Conservation (phyloP, 352 stramenopile genomes). For the Phytopythium vexans region DNA sequence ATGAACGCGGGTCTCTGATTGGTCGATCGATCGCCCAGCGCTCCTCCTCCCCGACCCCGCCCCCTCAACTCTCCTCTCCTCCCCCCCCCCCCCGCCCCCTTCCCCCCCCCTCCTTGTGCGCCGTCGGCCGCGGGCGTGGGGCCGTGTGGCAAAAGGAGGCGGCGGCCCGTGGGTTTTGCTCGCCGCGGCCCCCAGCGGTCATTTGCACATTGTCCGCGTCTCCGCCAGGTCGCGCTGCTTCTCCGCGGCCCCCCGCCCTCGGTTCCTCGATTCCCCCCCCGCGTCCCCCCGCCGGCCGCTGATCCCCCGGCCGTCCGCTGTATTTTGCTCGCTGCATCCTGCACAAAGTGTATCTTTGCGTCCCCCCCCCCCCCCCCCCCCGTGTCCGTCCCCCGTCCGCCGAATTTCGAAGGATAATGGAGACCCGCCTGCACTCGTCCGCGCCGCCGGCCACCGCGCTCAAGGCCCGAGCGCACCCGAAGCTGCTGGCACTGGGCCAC, state of each 20-base stretch:
- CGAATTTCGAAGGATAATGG: no score
- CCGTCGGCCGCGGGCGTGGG: not conserved
- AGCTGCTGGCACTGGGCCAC: constrained; percentile 50
- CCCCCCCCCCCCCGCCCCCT: constrained; percentile 9
- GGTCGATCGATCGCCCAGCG: constrained; percentile 12
- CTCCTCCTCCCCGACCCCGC: constrained; percentile 12
- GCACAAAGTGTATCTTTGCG: constrained; percentile 24
- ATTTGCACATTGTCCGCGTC: constrained; percentile 65
- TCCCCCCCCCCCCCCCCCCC: constrained; percentile 9
- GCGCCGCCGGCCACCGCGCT: constrained; percentile 28
- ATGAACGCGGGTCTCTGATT: constrained; percentile 15
- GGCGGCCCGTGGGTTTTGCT: not conserved
- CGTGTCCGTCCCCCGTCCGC: no score
- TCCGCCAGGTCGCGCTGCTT: constrained; percentile 1
- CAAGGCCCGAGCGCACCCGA: constrained; percentile 35
- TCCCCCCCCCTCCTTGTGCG: not conserved
- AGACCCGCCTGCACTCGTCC: no score
- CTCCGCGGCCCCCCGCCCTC: constrained; percentile 3
- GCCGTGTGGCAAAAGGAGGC: constrained; percentile 9
- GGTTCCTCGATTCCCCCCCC: not conserved
- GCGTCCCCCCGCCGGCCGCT: not conserved
- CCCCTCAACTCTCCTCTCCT: constrained; percentile 9
- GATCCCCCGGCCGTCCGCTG: constrained; percentile 6
- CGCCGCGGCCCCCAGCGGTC: constrained; percentile 20
- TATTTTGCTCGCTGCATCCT: constrained; percentile 8